A percentile compares a stretch with the other conserved stretches of the same genome.
These are phyloP conservation scores for Amanita fuliginea DNA, from an alignment of 768 basidiomycete species.

Conservation along the genomic window DNA sequence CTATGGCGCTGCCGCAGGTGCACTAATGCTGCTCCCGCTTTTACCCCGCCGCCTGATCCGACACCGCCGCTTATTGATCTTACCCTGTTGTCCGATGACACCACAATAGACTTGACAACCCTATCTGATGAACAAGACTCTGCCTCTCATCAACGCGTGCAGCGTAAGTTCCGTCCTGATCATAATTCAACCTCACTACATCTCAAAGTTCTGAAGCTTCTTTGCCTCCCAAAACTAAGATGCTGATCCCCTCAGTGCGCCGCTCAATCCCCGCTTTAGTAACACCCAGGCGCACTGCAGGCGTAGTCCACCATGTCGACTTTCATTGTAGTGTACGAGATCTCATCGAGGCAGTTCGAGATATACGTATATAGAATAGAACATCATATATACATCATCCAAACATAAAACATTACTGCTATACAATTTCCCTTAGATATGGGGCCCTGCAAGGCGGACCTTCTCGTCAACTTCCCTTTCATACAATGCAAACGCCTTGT, in stretches of 20 bases:
- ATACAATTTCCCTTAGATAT: conserved; percentile 16
- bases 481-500: conserved; percentile 87
- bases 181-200: background rate
- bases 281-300: background rate
- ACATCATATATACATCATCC: background rate
- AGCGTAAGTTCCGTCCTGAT: background rate
- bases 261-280: background rate
- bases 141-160: background rate
- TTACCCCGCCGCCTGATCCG: background rate
- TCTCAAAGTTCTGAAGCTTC: background rate
- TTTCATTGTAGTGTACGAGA: background rate
- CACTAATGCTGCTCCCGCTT: background rate
- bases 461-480: conserved; percentile 75
- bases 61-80: conserved; percentile 4
- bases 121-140: background rate
- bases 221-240: background rate
- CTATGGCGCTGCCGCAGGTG: conserved; percentile 2
- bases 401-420: no score
- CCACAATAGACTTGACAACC: background rate
- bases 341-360: background rate
- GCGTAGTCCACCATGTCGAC: background rate
- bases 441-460: conserved; percentile 77
- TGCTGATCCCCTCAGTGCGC: background rate
- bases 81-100: background rate
- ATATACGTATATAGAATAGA: conserved; percentile 4